Evolutionary conservation across 805 yeast genomes (phyloP).

Genomic region (Metschnikowia cubensis): DNA sequence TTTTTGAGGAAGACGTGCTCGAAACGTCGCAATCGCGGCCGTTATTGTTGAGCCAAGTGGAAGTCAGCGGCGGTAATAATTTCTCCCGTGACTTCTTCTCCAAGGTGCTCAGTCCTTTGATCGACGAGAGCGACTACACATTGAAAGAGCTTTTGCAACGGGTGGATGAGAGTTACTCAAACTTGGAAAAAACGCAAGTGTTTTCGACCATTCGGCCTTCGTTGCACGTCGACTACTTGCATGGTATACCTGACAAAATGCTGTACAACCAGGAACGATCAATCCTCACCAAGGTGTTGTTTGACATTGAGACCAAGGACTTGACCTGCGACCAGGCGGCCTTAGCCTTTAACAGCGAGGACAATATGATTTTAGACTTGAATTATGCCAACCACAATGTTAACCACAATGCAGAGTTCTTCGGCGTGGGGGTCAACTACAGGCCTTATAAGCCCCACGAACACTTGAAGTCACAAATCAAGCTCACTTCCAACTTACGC

Average conservation of each 20-base stretch:
- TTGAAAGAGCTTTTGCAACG: conserved; percentile 37
- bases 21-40: conserved; percentile 31
- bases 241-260: conserved; percentile 21
- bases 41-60: conserved; percentile 32
- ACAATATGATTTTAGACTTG: conserved; percentile 33
- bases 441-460: conserved; percentile 52
- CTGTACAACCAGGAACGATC: conserved; percentile 36
- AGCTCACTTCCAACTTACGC: conserved; percentile 43
- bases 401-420: conserved; percentile 48
- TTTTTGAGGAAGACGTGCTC: conserved; percentile 30
- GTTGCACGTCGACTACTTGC: conserved; percentile 38
- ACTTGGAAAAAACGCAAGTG: conserved; percentile 42
- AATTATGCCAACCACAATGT: conserved; percentile 41
- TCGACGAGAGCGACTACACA: conserved; percentile 40
- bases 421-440: conserved; percentile 47
- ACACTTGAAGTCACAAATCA: conserved; percentile 42
- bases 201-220: conserved; percentile 39
- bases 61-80: conserved; percentile 40
- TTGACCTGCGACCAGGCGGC: conserved; percentile 33
- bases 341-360: conserved; percentile 36
- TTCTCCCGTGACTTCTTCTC: conserved; percentile 44
- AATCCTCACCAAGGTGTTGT: conserved; percentile 43
- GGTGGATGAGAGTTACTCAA: conserved; percentile 30
- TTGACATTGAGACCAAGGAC: conserved; percentile 39
- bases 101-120: conserved; percentile 43